Conservation (phyloP, 129 eudicot species). For the Logfia minima region DNA sequence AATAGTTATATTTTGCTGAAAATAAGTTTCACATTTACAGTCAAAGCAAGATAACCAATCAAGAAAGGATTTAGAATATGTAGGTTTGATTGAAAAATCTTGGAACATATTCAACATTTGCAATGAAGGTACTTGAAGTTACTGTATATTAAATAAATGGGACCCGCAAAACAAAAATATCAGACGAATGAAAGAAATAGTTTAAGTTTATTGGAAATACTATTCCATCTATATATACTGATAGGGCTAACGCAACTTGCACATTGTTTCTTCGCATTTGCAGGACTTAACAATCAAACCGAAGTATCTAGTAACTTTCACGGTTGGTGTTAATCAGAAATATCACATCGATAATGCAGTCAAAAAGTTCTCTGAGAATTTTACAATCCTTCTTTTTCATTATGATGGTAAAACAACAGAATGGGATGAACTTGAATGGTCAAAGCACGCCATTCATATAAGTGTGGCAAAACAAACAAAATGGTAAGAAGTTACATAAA, state of each 20-base stretch:
- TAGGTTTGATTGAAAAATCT: not conserved
- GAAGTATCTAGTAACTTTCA: conserved; percentile 77
- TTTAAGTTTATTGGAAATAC: conserved; percentile 7
- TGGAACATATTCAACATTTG: not conserved
- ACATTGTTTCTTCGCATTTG: conserved; percentile 23
- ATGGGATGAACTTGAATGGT: conserved; percentile 96
- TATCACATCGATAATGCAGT: conserved; percentile 65
- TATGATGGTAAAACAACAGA: conserved; percentile 85
- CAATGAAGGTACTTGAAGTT: not conserved
- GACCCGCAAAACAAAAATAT: not conserved
- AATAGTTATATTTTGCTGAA: not conserved
- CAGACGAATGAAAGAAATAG: not conserved
- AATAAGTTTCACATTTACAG: not conserved
- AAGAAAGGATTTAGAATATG: not conserved
- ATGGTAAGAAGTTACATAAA: conserved; percentile 48
- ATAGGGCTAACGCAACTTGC: not conserved
- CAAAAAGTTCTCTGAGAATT: conserved; percentile 78
- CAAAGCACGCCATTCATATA: conserved; percentile 78
- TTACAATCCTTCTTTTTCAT: conserved; percentile 82
- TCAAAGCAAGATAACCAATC: conserved; percentile 1
- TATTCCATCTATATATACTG: not conserved
- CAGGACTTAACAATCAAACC: conserved; percentile 73
- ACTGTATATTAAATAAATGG: not conserved
- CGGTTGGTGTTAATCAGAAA: conserved; percentile 78
- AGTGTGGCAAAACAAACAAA: conserved; percentile 80